A percentile compares a stretch with the other conserved stretches of the same genome.
Evolutionary conservation across 2,329 filamentous ascomycete genomes (phyloP).

Genomic region (Cytospora leucostoma): DNA sequence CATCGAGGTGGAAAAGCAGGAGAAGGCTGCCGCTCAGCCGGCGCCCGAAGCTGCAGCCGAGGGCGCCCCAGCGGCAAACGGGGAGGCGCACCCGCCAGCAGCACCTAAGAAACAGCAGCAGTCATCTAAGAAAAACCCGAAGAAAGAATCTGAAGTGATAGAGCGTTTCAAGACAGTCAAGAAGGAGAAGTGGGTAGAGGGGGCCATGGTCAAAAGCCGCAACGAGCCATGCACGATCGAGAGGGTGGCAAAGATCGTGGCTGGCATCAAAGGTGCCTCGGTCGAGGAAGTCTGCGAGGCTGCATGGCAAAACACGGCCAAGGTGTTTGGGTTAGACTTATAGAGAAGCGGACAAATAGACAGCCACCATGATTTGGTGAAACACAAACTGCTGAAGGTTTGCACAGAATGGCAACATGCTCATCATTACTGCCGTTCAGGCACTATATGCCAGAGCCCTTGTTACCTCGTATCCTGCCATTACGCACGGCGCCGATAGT

Average conservation of each 20-base stretch:
- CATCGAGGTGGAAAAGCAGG: conserved; percentile 43
- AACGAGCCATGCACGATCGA: conserved; percentile 91
- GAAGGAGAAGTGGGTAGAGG: conserved; percentile 91
- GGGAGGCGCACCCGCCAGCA: conserved; percentile 15
- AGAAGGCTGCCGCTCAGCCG: conserved; percentile 28
- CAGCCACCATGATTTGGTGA: conserved; percentile 22
- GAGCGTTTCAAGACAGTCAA: conserved; percentile 81
- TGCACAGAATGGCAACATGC: background rate
- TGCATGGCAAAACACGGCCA: conserved; percentile 78
- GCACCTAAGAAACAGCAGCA: conserved; percentile 34
- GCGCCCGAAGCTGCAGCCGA: background rate
- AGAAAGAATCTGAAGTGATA: conserved; percentile 66
- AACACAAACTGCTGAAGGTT: background rate
- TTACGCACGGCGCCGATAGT: conserved; percentile 69
- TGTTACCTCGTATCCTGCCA: conserved; percentile 64
- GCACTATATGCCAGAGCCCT: conserved; percentile 53
- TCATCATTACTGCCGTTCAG: background rate
- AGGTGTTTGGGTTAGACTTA: conserved; percentile 72
- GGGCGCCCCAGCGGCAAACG: conserved; percentile 7
- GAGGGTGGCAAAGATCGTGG: conserved; percentile 85
- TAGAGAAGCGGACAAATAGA: conserved; percentile 34
- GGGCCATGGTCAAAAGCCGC: conserved; percentile 87
- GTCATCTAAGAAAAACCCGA: conserved; percentile 50
- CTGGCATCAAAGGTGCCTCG: conserved; percentile 76
- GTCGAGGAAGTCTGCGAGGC: conserved; percentile 85